phyloP scores from a whole-genome alignment of 768 basidiomycete genomes.

The Clitopilus hobsonii region DNA sequence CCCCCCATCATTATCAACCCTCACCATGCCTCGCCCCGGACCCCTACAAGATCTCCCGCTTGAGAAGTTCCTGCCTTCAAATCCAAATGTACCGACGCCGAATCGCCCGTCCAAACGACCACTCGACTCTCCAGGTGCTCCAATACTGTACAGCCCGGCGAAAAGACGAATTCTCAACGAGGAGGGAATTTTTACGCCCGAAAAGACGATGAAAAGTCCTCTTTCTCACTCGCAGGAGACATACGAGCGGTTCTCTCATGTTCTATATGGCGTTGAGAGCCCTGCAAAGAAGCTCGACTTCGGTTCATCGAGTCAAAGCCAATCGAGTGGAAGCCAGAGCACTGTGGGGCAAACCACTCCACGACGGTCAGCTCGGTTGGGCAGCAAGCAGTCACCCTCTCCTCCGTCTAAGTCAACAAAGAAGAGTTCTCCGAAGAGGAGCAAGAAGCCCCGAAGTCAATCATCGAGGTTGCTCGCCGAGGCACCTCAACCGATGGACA shows the following conservation, averaged over 20 bases:
- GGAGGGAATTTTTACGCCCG: conserved; percentile 41
- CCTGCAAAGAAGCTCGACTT: conserved; percentile 53
- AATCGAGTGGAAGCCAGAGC: conserved; percentile 5
- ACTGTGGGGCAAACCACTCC: conserved; percentile 13
- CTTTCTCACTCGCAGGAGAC: conserved; percentile 16
- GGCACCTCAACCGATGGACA: background rate
- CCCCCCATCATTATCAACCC: conserved; percentile 9
- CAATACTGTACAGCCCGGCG: conserved; percentile 50
- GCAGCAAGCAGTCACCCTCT: background rate
- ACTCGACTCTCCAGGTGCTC: conserved; percentile 45
- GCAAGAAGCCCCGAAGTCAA: background rate
- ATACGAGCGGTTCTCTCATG: conserved; percentile 17
- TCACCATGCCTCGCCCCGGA: conserved; percentile 35
- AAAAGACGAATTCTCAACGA: conserved; percentile 64
- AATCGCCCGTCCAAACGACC: conserved; percentile 53
- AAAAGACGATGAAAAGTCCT: conserved; percentile 32
- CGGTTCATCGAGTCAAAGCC: conserved; percentile 29
- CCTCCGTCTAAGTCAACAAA: background rate
- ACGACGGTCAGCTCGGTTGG: conserved; percentile 11
- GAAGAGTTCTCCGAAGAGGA: background rate
- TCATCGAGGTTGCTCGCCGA: background rate
- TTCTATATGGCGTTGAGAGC: conserved; percentile 28
- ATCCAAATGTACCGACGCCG: conserved; percentile 25
- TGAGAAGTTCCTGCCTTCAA: conserved; percentile 41
- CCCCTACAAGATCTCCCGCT: conserved; percentile 62